Conservation (phyloP, 805 yeast species). For the Saturnispora kantuleensis region DNA sequence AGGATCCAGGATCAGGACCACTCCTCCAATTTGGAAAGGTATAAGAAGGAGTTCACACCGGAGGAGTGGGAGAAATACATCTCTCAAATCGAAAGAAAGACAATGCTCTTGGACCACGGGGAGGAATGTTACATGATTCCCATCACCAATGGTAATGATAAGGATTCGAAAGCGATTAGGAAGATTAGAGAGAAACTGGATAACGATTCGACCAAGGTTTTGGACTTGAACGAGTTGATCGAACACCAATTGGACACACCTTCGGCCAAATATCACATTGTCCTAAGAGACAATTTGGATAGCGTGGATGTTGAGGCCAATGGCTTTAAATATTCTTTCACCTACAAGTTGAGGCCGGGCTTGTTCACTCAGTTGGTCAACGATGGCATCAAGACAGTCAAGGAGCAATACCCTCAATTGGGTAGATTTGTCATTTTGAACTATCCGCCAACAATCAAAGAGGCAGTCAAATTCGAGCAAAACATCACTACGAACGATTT, state of each 20-base stretch:
- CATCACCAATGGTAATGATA: constrained; percentile 12
- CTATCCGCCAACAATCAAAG: constrained; percentile 54
- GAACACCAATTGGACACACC: constrained; percentile 32
- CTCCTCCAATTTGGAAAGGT: constrained; percentile 20
- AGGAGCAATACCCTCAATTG: constrained; percentile 24
- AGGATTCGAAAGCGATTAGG: constrained; percentile 10
- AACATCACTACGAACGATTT: constrained; percentile 45
- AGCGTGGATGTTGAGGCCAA: constrained; percentile 21
- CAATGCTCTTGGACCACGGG: constrained; percentile 18
- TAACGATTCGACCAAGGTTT: constrained; percentile 24
- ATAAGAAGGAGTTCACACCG: constrained; percentile 35
- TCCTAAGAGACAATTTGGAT: constrained; percentile 36
- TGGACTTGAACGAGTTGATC: constrained; percentile 44
- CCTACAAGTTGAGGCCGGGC: constrained; percentile 31
- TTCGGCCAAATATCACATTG: constrained; percentile 34
- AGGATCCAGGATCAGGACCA: constrained; percentile 26
- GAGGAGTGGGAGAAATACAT: constrained; percentile 38
- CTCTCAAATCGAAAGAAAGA: constrained; percentile 24
- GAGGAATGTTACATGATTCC: constrained; percentile 26
- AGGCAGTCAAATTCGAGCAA: constrained; percentile 65
- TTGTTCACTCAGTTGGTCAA: constrained; percentile 41
- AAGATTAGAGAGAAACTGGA: constrained; percentile 13
- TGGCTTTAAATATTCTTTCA: constrained; percentile 22
- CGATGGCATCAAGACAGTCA: constrained; percentile 23
- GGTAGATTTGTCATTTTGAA: constrained; percentile 43